phyloP scores from a whole-genome alignment of 441 rosid species.

The Syzygium syzygioides region DNA sequence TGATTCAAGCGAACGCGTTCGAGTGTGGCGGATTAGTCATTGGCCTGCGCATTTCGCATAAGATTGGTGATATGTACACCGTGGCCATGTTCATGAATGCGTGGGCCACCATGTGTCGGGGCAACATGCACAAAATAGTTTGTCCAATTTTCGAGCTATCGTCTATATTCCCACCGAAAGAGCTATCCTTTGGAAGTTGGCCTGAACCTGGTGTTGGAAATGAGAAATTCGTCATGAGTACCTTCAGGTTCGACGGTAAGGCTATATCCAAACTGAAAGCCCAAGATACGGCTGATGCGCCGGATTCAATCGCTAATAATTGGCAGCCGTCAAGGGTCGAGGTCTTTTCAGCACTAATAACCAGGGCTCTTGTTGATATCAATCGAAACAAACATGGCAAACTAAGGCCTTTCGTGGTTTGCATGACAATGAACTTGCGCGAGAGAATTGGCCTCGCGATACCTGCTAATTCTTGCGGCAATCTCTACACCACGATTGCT shows the following conservation, averaged over 20 bases:
- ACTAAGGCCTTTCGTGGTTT: not conserved
- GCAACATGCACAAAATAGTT: not conserved
- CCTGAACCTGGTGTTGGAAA: not conserved
- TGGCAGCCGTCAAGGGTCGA: constrained; percentile 1
- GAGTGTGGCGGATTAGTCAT: not conserved
- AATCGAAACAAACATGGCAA: not conserved
- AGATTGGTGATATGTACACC: constrained; percentile 8
- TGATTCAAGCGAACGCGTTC: not conserved
- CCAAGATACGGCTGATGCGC: not conserved
- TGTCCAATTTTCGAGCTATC: not conserved
- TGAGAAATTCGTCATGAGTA: not conserved
- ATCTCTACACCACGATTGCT: not conserved
- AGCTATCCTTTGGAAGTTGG: not conserved
- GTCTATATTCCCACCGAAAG: constrained; percentile 6
- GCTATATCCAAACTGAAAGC: constrained; percentile 7
- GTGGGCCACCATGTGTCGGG: constrained; percentile 11
- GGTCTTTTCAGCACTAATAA: constrained; percentile 3
- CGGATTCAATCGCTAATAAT: not conserved
- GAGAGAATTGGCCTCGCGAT: constrained; percentile 3
- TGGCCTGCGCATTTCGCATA: constrained; percentile 1
- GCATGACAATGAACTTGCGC: constrained; percentile 3
- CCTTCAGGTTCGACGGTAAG: constrained; percentile 1
- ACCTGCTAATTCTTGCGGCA: constrained; percentile 10
- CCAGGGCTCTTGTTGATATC: not conserved
- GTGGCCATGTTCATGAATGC: constrained; percentile 7